Evolutionary conservation across 352 stramenopile species (phyloP), one percentile per base, ranked within the genome.

Genomic region (Globisporangium viniferum): DNA sequence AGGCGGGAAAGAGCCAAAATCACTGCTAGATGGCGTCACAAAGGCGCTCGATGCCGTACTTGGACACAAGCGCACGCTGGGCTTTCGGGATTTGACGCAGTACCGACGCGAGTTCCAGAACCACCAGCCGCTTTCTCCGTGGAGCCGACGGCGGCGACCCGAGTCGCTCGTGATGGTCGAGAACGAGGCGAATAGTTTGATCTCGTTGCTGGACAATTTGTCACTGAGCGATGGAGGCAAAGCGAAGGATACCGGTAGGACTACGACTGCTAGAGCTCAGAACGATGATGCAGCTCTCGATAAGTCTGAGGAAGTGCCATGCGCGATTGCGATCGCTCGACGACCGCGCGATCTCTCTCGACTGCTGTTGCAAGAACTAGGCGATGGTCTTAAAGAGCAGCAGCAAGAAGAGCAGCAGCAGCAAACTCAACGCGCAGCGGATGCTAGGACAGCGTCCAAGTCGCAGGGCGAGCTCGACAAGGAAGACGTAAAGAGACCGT

Each of bases 41-140:
- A 49, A 59, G 4, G 64, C 69, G 10, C 66, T 83, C 5, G 67
- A 81, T 24, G 10, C 9, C 6, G 33, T 79, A 0, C 31, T 69
- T 3, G 29, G 7, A 2, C 22, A 59, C 2, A 15, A 64, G 24
- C 67, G 74, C 0, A 70, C 62, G 22, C 67, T 83, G 14, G 59
- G 69, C 8, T 76, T 83, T 39, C 72, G 76, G 0, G 76, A 83
- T 46, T 44, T 81, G 15, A 66, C 59, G 8, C 66, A 70, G n/a
- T 83, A 83, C 44, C 66, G 74, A 18, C 69, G 67, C 27, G 76
- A 83, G 41, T 70, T 74, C 18, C 69, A 73, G 14, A 57, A 64
- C 3, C 67, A 75, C 15, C 67, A 70, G 15, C 76, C 76, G 18
- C 51, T 79, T n/a, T 83, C 76, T 0, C 74, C 76, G 8, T 81